phyloP scores from a whole-genome alignment of 352 stramenopile species.

The Halophytophthora batemanensis region DNA sequence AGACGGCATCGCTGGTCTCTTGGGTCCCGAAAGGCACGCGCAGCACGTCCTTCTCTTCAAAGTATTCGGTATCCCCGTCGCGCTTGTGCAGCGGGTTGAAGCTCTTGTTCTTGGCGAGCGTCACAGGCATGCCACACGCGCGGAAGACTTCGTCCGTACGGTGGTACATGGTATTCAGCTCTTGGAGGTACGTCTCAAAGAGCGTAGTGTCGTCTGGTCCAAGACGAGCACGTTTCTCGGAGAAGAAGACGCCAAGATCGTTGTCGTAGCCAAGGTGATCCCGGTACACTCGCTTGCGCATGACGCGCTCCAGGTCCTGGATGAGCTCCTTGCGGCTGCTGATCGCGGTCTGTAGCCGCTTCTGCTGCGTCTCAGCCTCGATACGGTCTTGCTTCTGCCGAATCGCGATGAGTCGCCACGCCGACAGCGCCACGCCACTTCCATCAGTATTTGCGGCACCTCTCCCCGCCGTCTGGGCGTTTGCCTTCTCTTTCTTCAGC shows the following conservation, averaged over 20 bases:
- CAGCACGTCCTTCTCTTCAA: slow-evolving; percentile 24
- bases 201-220: slow-evolving; percentile 14
- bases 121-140: slow-evolving; percentile 13
- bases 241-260: background rate
- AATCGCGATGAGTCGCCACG: slow-evolving; percentile 19
- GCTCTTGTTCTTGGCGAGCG: slow-evolving; percentile 6
- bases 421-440: background rate
- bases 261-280: background rate
- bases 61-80: slow-evolving; percentile 14
- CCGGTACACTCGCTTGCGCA: background rate
- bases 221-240: slow-evolving; percentile 3
- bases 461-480: too few species aligned
- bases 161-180: slow-evolving; percentile 17
- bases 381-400: slow-evolving; percentile 22
- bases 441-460: too few species aligned
- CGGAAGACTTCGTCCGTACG: slow-evolving; percentile 18
- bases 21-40: slow-evolving; percentile 12
- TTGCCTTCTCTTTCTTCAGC: too few species aligned
- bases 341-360: slow-evolving; percentile 12
- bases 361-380: slow-evolving; percentile 22
- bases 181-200: slow-evolving; percentile 20
- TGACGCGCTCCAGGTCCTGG: slow-evolving; percentile 13
- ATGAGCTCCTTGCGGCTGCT: slow-evolving; percentile 17
- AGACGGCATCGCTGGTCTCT: slow-evolving; percentile 17
- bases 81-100: slow-evolving; percentile 7